phyloP scores from a whole-genome alignment of 2,329 filamentous ascomycete species.

The Aspergillus viridinutans region DNA sequence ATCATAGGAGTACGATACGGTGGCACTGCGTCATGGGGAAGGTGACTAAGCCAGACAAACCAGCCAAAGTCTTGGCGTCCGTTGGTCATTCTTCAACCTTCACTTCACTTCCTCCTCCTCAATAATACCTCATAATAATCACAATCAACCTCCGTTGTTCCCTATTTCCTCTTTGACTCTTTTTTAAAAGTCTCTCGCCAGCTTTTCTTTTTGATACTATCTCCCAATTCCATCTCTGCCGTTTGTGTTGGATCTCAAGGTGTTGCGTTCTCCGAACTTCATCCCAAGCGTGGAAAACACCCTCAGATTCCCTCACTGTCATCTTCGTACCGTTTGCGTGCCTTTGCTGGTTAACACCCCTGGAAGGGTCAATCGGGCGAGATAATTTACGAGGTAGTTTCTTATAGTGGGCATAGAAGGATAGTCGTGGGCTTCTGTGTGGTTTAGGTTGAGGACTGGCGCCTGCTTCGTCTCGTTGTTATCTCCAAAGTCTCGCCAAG shows the following conservation, averaged over 20 bases:
- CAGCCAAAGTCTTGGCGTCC: background rate
- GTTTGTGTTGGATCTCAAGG: background rate
- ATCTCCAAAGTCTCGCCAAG: slow-evolving; percentile 35
- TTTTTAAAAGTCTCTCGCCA: background rate
- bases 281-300: background rate
- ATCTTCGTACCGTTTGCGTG: slow-evolving; percentile 7
- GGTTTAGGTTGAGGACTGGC: slow-evolving; percentile 25
- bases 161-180: background rate
- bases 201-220: background rate
- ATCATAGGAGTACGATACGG: too few relatives aligned
- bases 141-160: slow-evolving; percentile 1
- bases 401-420: slow-evolving; percentile 17
- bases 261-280: background rate
- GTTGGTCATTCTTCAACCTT: background rate
- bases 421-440: slow-evolving; percentile 24
- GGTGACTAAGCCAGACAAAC: background rate
- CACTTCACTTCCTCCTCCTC: background rate
- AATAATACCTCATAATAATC: background rate
- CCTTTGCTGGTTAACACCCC: slow-evolving; percentile 16
- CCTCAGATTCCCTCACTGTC: background rate
- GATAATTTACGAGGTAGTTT: slow-evolving; percentile 21
- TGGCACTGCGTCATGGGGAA: background rate
- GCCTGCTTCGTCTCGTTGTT: slow-evolving; percentile 34
- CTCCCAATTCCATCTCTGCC: background rate
- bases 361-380: slow-evolving; percentile 17